These are phyloP conservation scores for Pleoardoris graminearum DNA, from an alignment of 2,329 filamentous ascomycete species.

Conservation along the genomic window DNA sequence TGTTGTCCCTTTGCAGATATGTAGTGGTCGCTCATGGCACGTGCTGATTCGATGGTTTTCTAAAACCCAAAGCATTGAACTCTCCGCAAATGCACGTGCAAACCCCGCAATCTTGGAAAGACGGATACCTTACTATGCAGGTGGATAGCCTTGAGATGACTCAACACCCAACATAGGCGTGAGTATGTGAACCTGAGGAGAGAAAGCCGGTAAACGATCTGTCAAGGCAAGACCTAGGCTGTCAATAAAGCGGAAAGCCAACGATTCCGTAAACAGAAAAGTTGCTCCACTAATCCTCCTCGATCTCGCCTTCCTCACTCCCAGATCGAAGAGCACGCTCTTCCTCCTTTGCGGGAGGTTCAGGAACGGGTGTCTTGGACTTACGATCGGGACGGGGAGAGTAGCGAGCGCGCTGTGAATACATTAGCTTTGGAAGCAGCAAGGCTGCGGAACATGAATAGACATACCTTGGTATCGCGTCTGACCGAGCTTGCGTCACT, in stretches of 20 bases:
- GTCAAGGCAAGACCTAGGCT: not conserved
- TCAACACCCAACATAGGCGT: not conserved
- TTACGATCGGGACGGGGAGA: conserved; percentile 59
- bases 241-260: not conserved
- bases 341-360: conserved; percentile 53
- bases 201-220: not conserved
- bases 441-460: not conserved
- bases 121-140: too few species aligned
- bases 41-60: too few species aligned
- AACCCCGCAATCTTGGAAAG: too few species aligned
- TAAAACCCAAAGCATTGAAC: too few species aligned
- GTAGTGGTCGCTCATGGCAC: too few species aligned
- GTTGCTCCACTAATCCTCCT: conserved; percentile 65
- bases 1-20: too few species aligned
- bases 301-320: conserved; percentile 97
- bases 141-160: not conserved
- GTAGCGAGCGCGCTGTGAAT: conserved; percentile 52
- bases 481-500: conserved; percentile 60
- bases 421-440: conserved; percentile 13
- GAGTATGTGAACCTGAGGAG: not conserved
- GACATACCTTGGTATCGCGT: conserved; percentile 50
- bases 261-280: not conserved
- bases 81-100: too few species aligned
- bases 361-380: conserved; percentile 58
- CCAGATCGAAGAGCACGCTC: conserved; percentile 75